These are phyloP conservation scores for Monosporascus cannonballus DNA, from an alignment of 2,329 filamentous ascomycete species.

Conservation along the genomic window DNA sequence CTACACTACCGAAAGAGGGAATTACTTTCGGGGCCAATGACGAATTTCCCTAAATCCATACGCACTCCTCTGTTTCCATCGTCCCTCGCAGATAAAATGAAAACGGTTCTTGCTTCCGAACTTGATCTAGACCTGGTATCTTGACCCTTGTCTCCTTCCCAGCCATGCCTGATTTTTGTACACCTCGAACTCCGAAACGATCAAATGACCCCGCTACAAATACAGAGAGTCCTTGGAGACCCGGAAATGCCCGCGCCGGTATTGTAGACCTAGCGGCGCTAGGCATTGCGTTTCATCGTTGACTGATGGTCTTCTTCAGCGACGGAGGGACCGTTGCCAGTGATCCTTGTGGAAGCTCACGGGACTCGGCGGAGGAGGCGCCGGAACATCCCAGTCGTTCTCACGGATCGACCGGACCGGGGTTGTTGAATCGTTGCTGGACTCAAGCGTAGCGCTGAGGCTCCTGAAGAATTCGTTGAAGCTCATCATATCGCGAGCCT, in stretches of 20 bases:
- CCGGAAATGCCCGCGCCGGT: neutral
- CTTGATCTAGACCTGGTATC: neutral
- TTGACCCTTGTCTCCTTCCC: neutral
- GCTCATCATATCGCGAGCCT: slow-evolving; percentile 38
- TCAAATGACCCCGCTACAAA: neutral
- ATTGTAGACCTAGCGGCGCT: neutral
- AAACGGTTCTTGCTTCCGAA: neutral
- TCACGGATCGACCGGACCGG: slow-evolving; percentile 48
- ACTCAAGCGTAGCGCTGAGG: slow-evolving; percentile 44
- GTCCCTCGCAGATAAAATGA: neutral
- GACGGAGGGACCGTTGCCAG: slow-evolving; percentile 38
- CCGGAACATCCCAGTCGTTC: slow-evolving; percentile 58
- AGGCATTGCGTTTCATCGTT: neutral
- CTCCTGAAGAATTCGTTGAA: slow-evolving; percentile 47
- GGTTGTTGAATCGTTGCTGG: slow-evolving; percentile 34
- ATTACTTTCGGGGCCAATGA: neutral
- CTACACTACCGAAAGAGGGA: neutral
- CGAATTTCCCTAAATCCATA: neutral
- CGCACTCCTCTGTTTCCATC: neutral
- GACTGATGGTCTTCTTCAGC: slow-evolving; percentile 15
- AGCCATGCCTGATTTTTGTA: neutral
- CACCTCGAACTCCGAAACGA: neutral
- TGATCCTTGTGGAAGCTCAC: slow-evolving; percentile 54
- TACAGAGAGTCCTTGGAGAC: neutral
- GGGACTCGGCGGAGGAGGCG: slow-evolving; percentile 58